phyloP scores from a whole-genome alignment of 2,329 filamentous ascomycete genomes.

The Beauveria australis region DNA sequence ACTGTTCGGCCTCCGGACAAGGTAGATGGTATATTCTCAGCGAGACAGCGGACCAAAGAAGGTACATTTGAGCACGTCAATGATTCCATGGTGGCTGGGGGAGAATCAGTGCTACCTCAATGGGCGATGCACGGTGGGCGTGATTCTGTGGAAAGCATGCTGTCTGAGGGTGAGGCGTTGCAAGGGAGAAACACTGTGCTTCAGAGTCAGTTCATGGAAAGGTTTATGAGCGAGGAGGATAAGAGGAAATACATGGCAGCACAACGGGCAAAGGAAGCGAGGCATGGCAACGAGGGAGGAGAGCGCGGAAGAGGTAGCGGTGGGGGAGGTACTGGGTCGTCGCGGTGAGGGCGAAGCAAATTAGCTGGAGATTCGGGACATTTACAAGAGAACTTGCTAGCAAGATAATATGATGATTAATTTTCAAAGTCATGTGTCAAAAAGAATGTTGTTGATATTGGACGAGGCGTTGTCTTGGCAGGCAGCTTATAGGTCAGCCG shows the following conservation, averaged over 20 bases:
- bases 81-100: conserved; percentile 35
- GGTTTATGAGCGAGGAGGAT: conserved; percentile 72
- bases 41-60: conserved; percentile 57
- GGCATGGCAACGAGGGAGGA: neutral
- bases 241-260: conserved; percentile 64
- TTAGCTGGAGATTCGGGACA: neutral
- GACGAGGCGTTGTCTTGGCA: conserved; percentile 2
- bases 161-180: conserved; percentile 46
- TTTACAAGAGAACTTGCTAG: neutral
- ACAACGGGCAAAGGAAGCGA: conserved; percentile 37
- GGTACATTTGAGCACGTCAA: conserved; percentile 64
- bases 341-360: neutral
- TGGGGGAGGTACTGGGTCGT: neutral
- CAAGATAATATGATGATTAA: neutral
- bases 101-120: conserved; percentile 22
- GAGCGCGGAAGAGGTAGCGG: neutral
- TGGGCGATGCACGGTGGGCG: conserved; percentile 21
- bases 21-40: conserved; percentile 71
- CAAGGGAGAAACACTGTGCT: conserved; percentile 45
- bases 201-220: conserved; percentile 61
- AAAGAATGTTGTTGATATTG: neutral
- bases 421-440: conserved; percentile 1
- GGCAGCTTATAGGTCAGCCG: neutral
- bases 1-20: conserved; percentile 64
- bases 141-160: conserved; percentile 59